Conservation (phyloP, 2,329 filamentous ascomycete genomes). For the Penicillium vulpinum region DNA sequence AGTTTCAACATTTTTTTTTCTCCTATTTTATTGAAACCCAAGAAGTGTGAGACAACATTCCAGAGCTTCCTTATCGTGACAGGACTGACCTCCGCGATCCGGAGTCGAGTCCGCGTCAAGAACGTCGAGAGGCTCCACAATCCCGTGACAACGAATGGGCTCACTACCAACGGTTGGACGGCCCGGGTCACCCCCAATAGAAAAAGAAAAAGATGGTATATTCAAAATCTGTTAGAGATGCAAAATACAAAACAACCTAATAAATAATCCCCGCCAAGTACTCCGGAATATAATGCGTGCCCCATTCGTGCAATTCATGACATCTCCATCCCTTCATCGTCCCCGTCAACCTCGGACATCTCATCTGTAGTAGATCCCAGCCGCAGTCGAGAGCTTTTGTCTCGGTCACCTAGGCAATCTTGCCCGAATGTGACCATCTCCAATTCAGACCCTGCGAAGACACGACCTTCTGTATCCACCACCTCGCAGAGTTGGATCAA, state of each 20-base stretch:
- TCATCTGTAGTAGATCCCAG: conserved; percentile 33
- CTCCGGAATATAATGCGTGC: conserved; percentile 19
- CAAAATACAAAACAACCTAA: conserved; percentile 3
- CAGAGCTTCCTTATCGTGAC: conserved; percentile 26
- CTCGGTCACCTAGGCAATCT: conserved; percentile 44
- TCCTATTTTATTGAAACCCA: background rate
- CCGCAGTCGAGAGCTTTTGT: conserved; percentile 33
- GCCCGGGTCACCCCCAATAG: conserved; percentile 17
- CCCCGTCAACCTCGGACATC: conserved; percentile 45
- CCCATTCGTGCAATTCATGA: conserved; percentile 30
- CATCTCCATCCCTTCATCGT: conserved; percentile 52
- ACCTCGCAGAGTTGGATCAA: conserved; percentile 92
- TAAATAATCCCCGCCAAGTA: conserved; percentile 15
- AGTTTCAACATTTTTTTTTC: background rate
- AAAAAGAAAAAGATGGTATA: background rate
- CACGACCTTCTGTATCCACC: conserved; percentile 86
- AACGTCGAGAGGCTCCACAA: conserved; percentile 19
- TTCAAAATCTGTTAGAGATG: background rate
- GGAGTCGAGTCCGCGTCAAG: conserved; percentile 23
- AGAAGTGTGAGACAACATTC: conserved; percentile 2
- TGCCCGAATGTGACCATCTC: conserved; percentile 58
- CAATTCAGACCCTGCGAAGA: conserved; percentile 84
- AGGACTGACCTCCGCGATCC: conserved; percentile 27
- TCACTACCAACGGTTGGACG: conserved; percentile 9
- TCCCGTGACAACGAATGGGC: conserved; percentile 5